These are phyloP conservation scores for Orbilia blumenaviensis DNA, from an alignment of 2,329 filamentous ascomycete genomes.

Conservation along the genomic window DNA sequence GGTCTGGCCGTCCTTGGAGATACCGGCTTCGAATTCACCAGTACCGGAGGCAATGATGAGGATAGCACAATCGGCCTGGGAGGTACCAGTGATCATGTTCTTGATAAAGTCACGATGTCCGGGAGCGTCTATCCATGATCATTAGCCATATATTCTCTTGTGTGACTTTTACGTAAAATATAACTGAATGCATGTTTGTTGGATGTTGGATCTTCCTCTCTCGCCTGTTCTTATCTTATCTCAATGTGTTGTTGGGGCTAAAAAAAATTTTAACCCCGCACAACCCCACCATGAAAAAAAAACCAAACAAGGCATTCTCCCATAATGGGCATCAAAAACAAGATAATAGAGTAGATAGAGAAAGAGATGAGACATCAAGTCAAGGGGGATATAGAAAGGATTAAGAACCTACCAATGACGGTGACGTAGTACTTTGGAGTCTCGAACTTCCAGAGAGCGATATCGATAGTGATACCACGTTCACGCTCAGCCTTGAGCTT, in stretches of 20 bases:
- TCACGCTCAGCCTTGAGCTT: conserved; percentile 99
- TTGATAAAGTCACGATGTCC: conserved; percentile 99
- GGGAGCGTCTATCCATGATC: conserved; percentile 76
- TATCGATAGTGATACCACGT: conserved; percentile 99
- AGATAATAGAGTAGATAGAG: neutral
- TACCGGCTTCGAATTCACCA: conserved; percentile 99
- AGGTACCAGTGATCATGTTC: conserved; percentile 99
- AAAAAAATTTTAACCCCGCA: conserved; percentile 46
- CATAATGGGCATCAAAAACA: neutral
- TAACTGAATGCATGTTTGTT: too few relatives aligned
- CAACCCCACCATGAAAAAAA: conserved; percentile 11
- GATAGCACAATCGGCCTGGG: conserved; percentile 99
- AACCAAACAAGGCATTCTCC: neutral
- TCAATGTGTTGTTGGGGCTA: conserved; percentile 47
- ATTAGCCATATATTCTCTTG: conserved; percentile 19
- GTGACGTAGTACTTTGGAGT: conserved; percentile 97
- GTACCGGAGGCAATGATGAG: conserved; percentile 99
- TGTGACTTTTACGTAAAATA: neutral
- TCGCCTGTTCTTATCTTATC: conserved; percentile 37
- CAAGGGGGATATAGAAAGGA: neutral
- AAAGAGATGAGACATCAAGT: conserved; percentile 2
- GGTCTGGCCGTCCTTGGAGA: conserved; percentile 99
- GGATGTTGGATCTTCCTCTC: too few relatives aligned
- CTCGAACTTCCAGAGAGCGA: conserved; percentile 99
- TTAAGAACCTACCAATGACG: conserved; percentile 81